Base-by-base conservation (phyloP, 495 filamentous ascomycete genomes). In the Aspergillus bertholletiae region DNA sequence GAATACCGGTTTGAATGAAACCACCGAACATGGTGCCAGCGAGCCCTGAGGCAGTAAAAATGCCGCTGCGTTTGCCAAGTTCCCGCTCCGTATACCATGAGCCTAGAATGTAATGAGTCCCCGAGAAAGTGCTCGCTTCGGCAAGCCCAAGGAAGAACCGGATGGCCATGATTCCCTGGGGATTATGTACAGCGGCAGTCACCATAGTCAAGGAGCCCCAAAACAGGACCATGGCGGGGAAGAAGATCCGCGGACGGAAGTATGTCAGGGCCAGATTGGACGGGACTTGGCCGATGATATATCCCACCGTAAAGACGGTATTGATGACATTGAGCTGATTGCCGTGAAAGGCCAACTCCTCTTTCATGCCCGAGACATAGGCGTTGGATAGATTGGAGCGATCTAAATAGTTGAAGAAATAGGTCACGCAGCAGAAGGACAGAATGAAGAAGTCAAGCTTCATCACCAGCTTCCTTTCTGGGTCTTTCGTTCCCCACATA, bases 101-200 rank as follows among this genome's bases (percentile, higher is more conserved):
- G 64, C 66, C 64, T 52, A 70, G 67, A 13, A 70, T 28, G 59
- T 63, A 68, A 20, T 68, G 57, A 9, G 74, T 71, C 13, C 77
- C 75, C 12, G 70, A 71, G 30, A 74, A 78, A 50, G 75, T 75
- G 0, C 74, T 72, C n/a, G 75, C 71, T 44, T 82, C 79, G 7
- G 75, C 78, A 35, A 88, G 82, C 46, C 87, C 86, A 1, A 90
- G 74, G 54, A 87, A 86, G 72, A 89, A 89, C 3, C 86, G 80
- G 5, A 58, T 50, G 17, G 49, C 55, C 43, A 44, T 53, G 45
- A 58, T 58, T 17, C 53, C 50, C 34, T 53, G 44, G 15, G 28
- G 32, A 26, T 53, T 53, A 50, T 50, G 55, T 12, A 58, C 49
- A 17, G 49, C 49, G 41, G 30, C 53, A 20, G 53, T 50, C 1